Conservation (phyloP, 176 grass and related monocot genomes). For the Zea mays region Zm-B73-REFERENCE-NAM-5.0 NC_050100.1:208083501-208084000, state of each 20-base stretch:
- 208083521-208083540: slow-evolving; percentile 68
- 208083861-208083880: slow-evolving; percentile 47
- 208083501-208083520: slow-evolving; percentile 59
- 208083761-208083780: not conserved
- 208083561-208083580: slow-evolving; percentile 75
- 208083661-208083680: slow-evolving; percentile 92
- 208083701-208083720: slow-evolving; percentile 76
- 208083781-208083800: slow-evolving; percentile 21
- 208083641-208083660: slow-evolving; percentile 40
- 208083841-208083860: slow-evolving; percentile 60
- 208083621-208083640: slow-evolving; percentile 1
- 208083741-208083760: not conserved
- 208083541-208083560: slow-evolving; percentile 64
- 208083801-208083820: slow-evolving; percentile 28
- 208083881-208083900: slow-evolving; percentile 77
- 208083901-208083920: not conserved
- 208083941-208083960: slow-evolving; percentile 16
- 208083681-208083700: slow-evolving; percentile 83
- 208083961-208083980: slow-evolving; percentile 50
- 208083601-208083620: not conserved
- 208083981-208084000: slow-evolving; percentile 53
- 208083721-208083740: slow-evolving; percentile 75
- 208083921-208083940: slow-evolving; percentile 1
- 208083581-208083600: slow-evolving; percentile 12
- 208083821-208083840: slow-evolving; percentile 50